These are phyloP conservation scores for Paraglomus occultum DNA, from an alignment of 192 early-diverging fungal species.

Conservation along the genomic window DNA sequence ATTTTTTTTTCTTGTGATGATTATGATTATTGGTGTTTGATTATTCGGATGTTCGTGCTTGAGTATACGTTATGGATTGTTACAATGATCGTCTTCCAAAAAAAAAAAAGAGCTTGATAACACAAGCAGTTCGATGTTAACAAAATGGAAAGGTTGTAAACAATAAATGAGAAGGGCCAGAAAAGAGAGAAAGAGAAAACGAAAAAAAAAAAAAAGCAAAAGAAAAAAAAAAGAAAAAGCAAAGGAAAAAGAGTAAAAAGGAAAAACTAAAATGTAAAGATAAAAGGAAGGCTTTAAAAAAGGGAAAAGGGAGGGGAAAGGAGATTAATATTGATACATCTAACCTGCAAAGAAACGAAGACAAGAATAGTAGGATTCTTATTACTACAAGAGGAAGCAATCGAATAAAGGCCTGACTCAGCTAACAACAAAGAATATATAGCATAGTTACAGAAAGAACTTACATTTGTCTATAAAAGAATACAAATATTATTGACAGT, in stretches of 20 bases:
- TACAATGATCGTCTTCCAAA: conserved; percentile 34
- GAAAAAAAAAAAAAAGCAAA: conserved; percentile 12
- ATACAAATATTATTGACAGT: too few species aligned
- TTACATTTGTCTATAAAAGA: too few species aligned
- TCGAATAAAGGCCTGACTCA: too few species aligned
- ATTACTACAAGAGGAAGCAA: too few species aligned
- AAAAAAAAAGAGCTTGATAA: conserved; percentile 2
- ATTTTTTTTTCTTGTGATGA: conserved; percentile 14
- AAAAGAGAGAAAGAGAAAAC: conserved; percentile 8
- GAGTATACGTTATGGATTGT: conserved; percentile 13
- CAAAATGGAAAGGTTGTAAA: conserved; percentile 2
- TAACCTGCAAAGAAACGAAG: too few species aligned
- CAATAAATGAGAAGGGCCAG: neutral
- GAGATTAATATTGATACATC: neutral
- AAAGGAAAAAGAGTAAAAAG: conserved; percentile 17
- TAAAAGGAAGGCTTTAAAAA: conserved; percentile 10
- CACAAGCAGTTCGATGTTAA: neutral
- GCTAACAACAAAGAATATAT: too few species aligned
- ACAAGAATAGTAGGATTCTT: too few species aligned
- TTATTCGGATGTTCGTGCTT: conserved; percentile 9
- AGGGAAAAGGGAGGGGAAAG: neutral
- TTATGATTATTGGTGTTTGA: neutral
- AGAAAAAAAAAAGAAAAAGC: conserved; percentile 19
- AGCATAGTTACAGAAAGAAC: too few species aligned
- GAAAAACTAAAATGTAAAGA: neutral